Evolutionary conservation across 345 rosid species (phyloP), one percentile per base, ranked within the genome.

Genomic region (Barbarea vulgaris): DNA sequence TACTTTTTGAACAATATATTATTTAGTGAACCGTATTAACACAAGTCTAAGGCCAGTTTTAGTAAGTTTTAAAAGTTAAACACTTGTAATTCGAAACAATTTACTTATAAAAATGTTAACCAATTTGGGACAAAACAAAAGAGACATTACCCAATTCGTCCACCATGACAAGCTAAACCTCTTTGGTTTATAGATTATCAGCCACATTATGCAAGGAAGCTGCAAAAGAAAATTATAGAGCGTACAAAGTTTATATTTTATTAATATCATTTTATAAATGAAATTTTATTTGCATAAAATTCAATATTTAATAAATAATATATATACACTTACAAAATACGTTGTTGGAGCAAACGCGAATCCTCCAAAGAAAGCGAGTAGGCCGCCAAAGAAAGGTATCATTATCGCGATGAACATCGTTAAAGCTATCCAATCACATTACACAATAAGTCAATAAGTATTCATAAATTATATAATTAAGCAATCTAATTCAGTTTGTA

Each of bases 121-220:
- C 11, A 46, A 50, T 48, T 46, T 17, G 39, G 39, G 27, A 28
- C 27, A 65, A 19, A 56, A 12, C 7, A 56, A 74, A 42, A 50
- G 41, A 59, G 25, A 60, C 12, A 52, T 71, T 83, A 87, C 97
- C 89, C 93, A 89, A 77, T 89, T 89, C 42, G 83, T 22, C 37
- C 69, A 76, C 97, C 97, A 91, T 14, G 97, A 89, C 41, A 84
- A 39, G 76, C 93, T 25, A 27, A 85, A 86, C 81, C 57, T 83
- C 82, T 57, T 86, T 33, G 93, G 92, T 76, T 87, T 91, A 77
- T 80, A 76, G 78, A 89, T 61, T 17, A 84, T 64, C 22, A 91
- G 83, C 95, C 95, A 91, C 73, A 89, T 91, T 53, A 89, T 67
- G 79, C 94, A 86, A 31, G 97, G 94, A 25, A 91, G 91, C 97